Evolutionary conservation across 768 basidiomycete species (phyloP).

Genomic region (Russula emetica): DNA sequence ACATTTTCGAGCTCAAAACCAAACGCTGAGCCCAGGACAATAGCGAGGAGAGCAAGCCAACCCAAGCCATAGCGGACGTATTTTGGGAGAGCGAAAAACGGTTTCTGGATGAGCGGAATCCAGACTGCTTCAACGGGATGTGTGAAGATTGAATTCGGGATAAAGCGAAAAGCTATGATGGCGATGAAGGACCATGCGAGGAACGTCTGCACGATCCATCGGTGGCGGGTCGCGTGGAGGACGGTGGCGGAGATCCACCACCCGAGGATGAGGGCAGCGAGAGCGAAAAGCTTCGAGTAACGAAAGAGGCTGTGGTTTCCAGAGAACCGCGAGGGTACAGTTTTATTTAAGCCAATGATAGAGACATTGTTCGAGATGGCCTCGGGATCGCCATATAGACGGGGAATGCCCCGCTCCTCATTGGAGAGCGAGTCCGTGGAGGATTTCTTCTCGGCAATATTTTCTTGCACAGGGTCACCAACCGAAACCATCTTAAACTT

Average conservation of each 20-base stretch:
- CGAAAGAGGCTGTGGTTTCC: constrained; percentile 28
- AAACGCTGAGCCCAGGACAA: constrained; percentile 87
- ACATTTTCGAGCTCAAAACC: constrained; percentile 65
- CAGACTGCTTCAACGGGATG: constrained; percentile 70
- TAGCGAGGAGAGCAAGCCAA: constrained; percentile 70
- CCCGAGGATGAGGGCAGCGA: constrained; percentile 62
- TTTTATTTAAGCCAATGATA: constrained; percentile 15
- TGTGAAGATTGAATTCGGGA: constrained; percentile 66
- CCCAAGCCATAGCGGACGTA: constrained; percentile 56
- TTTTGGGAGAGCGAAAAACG: constrained; percentile 58
- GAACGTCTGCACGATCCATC: constrained; percentile 80
- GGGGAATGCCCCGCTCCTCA: constrained; percentile 28
- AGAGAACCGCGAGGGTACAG: constrained; percentile 26
- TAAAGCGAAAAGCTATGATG: constrained; percentile 80
- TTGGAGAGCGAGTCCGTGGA: constrained; percentile 30
- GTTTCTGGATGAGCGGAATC: constrained; percentile 58
- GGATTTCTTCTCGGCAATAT: constrained; percentile 1
- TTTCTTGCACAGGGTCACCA: neutral
- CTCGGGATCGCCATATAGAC: constrained; percentile 11
- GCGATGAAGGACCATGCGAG: constrained; percentile 80
- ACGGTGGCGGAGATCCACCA: constrained; percentile 85
- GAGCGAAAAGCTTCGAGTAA: constrained; percentile 41
- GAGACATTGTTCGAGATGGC: constrained; percentile 11
- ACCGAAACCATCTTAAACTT: neutral
- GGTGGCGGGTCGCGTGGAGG: constrained; percentile 61